Base-by-base conservation (phyloP, 2,329 filamentous ascomycete genomes). In the Sphaerulina populicola region DNA sequence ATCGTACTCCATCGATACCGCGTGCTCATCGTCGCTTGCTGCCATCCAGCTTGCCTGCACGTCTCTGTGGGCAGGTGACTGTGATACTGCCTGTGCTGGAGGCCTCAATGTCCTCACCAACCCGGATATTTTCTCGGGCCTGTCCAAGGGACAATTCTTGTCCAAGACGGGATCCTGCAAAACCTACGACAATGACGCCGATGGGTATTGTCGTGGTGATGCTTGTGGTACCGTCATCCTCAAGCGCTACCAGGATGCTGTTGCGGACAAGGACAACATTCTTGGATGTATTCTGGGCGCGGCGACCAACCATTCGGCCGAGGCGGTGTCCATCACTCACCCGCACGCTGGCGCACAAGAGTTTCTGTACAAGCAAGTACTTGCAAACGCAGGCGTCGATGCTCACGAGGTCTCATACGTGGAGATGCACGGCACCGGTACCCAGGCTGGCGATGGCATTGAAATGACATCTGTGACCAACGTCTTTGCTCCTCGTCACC, bases 391-490 rank as follows among this genome's bases (percentile, higher is more conserved):
- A 38, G 83, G 84, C 52, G 77, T 93, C 18, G 82, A 90, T 62
- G 84, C 87, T 1, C 77, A 81, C 45, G 85, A 90, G 56, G 77
- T 94, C 44, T 82, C 82, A 67, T 94, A 91, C 62, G 82, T 94
- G 7, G 88, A 94, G 69, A 88, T 93, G 82, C 88, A 94, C 66
- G 88, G 86, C 11, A 94, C 88, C 2, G 88, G 88, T 30, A 94
- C 87, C 0, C 86, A 93, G 67, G 87, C 85, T 30, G 88, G 86
- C 54, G 88, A 94, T 63, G 82, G 81, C 6, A 85, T 81, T 3
- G 89, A 95, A 66, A 90, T 91, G 83, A 74, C 80, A 1, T 88
- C 84, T 0, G 85, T 94, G 44, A 80, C 82, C 18, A 74, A 78
- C 44, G 73, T 78, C 15, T 85, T 84, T 59, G 80, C 79, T 40